Evolutionary conservation across 192 early-diverging fungal genomes (phyloP).

Genomic region (Physocladia obscura): DNA sequence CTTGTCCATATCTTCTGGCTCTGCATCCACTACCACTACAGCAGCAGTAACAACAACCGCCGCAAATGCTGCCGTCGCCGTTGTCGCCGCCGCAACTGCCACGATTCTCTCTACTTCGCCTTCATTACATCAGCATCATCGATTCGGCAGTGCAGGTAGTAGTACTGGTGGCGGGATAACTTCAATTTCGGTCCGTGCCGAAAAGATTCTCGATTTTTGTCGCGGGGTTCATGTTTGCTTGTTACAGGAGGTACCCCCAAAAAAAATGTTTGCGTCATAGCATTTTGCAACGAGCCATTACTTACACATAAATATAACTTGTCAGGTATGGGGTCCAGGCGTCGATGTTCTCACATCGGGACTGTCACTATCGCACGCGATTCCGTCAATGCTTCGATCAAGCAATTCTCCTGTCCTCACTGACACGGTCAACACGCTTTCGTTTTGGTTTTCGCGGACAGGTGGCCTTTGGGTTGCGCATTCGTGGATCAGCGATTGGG

Average conservation of each 20-base stretch:
- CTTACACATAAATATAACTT: neutral
- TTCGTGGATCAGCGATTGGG: conserved; percentile 15
- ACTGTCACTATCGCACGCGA: conserved; percentile 21
- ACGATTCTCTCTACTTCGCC: too few species aligned
- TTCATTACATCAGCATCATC: too few species aligned
- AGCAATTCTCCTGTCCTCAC: conserved; percentile 15
- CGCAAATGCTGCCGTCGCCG: neutral
- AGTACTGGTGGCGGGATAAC: neutral
- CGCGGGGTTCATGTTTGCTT: conserved; percentile 14
- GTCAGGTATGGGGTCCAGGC: conserved; percentile 35
- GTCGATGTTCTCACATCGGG: conserved; percentile 22
- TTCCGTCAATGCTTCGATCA: conserved; percentile 17
- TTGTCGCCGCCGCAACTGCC: too few species aligned
- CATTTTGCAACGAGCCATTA: too few species aligned
- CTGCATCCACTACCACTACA: too few species aligned
- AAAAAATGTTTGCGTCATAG: too few species aligned
- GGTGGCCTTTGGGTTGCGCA: conserved; percentile 32
- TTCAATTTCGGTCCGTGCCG: conserved; percentile 7
- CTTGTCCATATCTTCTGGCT: neutral
- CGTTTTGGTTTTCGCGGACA: conserved; percentile 17
- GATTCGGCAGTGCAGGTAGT: neutral
- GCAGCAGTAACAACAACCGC: neutral
- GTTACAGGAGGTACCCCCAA: conserved; percentile 31
- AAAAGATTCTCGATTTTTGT: conserved; percentile 24
- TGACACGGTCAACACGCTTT: conserved; percentile 20